These are phyloP conservation scores for Zea luxurians DNA, from an alignment of 176 grass and related monocot species.

Conservation along the genomic window DNA sequence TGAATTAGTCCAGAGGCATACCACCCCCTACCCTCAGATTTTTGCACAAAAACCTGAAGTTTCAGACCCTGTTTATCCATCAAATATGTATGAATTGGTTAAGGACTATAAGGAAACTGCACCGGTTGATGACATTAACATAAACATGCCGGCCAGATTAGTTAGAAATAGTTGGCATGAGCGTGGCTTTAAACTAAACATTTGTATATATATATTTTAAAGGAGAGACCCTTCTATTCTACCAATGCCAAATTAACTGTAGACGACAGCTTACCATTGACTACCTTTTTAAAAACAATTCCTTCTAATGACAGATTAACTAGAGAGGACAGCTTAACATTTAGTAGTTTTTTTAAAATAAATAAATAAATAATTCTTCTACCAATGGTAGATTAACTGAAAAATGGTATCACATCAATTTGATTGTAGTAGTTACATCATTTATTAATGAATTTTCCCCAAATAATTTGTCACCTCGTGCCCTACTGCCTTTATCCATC, in stretches of 20 bases:
- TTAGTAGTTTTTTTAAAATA: not conserved
- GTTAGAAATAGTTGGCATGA: no score
- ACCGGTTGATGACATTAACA: no score
- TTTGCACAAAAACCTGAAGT: no score
- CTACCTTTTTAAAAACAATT: not conserved
- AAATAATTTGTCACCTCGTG: conserved; percentile 16
- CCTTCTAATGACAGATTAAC: conserved; percentile 29
- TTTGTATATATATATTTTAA: not conserved
- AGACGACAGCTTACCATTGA: conserved; percentile 30
- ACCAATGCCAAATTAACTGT: conserved; percentile 1
- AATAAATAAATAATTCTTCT: not conserved
- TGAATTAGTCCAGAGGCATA: no score
- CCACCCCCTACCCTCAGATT: no score
- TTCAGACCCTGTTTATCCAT: no score
- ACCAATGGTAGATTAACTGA: conserved; percentile 7
- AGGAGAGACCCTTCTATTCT: not conserved
- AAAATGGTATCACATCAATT: conserved; percentile 32
- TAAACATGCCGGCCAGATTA: no score
- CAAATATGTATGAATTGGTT: no score
- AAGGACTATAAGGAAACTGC: no score
- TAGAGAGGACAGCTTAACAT: conserved; percentile 14
- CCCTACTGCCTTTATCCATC: conserved; percentile 23
- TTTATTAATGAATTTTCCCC: not conserved
- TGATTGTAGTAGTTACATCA: not conserved
- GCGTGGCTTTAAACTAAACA: no score